A percentile compares a stretch with the other conserved stretches of the same genome.
These are phyloP conservation scores for Rhododendron mucronatum DNA, from an alignment of 148 eudicot species.

Conservation along the genomic window DNA sequence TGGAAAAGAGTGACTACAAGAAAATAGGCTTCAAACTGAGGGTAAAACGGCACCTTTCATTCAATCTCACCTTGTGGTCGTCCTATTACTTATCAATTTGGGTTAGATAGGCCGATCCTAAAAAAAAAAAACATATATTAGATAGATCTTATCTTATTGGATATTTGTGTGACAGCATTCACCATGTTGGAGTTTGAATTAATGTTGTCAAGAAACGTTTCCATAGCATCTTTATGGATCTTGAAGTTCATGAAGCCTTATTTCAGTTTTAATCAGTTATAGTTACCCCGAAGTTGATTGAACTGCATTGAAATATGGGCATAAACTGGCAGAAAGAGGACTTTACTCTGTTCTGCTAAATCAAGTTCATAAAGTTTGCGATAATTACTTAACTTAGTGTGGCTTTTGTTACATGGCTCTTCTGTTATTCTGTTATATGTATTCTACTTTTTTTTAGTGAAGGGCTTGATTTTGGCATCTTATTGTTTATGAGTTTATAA, in stretches of 20 bases:
- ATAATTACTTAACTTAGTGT: not conserved
- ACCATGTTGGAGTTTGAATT: not conserved
- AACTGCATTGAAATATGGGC: not conserved
- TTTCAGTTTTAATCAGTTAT: not conserved
- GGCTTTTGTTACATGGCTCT: not conserved
- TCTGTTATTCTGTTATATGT: not conserved
- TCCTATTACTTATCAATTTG: not conserved
- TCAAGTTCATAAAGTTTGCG: not conserved
- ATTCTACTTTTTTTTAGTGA: not conserved
- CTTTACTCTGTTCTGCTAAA: not conserved
- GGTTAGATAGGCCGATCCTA: not conserved
- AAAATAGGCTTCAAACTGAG: constrained; percentile 82
- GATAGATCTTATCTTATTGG: not conserved
- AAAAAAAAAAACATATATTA: no score
- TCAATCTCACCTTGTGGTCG: not conserved
- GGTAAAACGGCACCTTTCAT: constrained; percentile 35
- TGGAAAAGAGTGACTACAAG: constrained; percentile 77
- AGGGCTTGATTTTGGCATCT: not conserved
- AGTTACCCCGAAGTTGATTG: not conserved
- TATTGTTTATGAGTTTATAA: not conserved
- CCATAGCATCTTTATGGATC: not conserved
- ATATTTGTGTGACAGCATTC: not conserved
- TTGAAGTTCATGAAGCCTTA: not conserved
- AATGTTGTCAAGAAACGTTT: not conserved
- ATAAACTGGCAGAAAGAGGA: not conserved